phyloP scores from a whole-genome alignment of 305 asterid species.

The Ilex paraguariensis region DNA sequence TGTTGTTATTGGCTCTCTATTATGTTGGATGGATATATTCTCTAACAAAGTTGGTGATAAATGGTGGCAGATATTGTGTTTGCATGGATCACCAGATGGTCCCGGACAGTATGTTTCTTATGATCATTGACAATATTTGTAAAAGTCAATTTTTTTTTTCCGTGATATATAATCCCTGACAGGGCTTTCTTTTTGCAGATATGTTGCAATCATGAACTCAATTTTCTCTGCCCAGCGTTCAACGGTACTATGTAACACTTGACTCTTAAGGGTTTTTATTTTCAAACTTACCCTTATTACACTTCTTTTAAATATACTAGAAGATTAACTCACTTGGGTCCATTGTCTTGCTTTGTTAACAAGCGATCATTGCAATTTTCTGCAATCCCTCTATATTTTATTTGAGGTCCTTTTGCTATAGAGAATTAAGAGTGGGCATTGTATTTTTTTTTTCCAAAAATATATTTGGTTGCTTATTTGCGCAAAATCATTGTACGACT shows the following conservation, averaged over 20 bases:
- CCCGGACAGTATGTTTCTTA: constrained; percentile 77
- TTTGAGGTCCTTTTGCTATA: no score
- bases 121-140: constrained; percentile 6
- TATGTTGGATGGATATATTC: constrained; percentile 16
- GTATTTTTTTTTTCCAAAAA: no score
- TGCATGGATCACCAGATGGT: constrained; percentile 97
- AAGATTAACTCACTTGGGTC: no score
- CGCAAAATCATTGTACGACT: no score
- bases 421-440: no score
- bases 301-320: no score
- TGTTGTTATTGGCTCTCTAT: background rate
- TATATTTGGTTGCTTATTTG: no score
- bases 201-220: constrained; percentile 92
- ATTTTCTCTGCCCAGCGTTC: constrained; percentile 94
- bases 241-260: constrained; percentile 40
- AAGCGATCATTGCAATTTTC: no score
- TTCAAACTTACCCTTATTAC: no score
- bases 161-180: constrained; percentile 11
- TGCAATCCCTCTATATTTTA: no score
- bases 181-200: constrained; percentile 46
- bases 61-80: constrained; percentile 74
- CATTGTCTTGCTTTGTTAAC: no score
- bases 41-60: constrained; percentile 21
- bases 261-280: no score
- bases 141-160: background rate